Conservation (phyloP, 345 rosid species). For the Camelina neglecta region DNA sequence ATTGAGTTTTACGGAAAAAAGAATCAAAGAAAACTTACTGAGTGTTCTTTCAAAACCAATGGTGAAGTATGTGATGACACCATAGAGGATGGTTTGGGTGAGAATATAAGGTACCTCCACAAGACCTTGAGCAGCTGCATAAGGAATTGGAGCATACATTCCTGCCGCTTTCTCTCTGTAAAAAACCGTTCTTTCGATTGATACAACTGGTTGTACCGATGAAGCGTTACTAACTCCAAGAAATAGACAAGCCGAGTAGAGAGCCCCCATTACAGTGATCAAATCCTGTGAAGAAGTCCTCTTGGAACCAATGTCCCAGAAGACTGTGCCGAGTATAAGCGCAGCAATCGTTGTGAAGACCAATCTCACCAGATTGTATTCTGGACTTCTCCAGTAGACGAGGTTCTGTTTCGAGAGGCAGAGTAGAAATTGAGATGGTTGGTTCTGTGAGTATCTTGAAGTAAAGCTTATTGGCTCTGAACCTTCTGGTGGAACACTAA, state of each 20-base stretch:
- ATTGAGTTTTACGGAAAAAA: neutral
- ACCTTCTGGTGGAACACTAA: slow-evolving; percentile 68
- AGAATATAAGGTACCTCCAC: slow-evolving; percentile 89
- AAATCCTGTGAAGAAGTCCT: slow-evolving; percentile 67
- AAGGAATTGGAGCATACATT: slow-evolving; percentile 75
- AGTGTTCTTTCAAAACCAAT: slow-evolving; percentile 74
- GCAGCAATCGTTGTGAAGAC: slow-evolving; percentile 64
- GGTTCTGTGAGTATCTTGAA: slow-evolving; percentile 60
- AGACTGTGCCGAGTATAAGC: slow-evolving; percentile 72
- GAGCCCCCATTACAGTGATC: slow-evolving; percentile 80
- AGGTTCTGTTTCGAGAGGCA: slow-evolving; percentile 88
- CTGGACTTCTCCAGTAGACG: slow-evolving; percentile 96
- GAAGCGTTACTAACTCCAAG: slow-evolving; percentile 90
- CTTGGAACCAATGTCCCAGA: slow-evolving; percentile 74
- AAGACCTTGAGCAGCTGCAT: slow-evolving; percentile 89
- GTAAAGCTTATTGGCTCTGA: slow-evolving; percentile 64
- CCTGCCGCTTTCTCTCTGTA: slow-evolving; percentile 94
- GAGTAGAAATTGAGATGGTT: slow-evolving; percentile 57
- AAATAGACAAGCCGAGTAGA: slow-evolving; percentile 77
- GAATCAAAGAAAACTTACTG: slow-evolving; percentile 51
- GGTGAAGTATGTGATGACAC: slow-evolving; percentile 85
- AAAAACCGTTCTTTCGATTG: slow-evolving; percentile 89
- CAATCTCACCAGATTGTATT: slow-evolving; percentile 73
- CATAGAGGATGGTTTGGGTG: slow-evolving; percentile 71
- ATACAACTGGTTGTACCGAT: slow-evolving; percentile 85